A percentile compares a stretch with the other conserved stretches of the same genome.
Conservation (phyloP, 176 grass and related monocot species). For the Bonia amplexicaulis region DNA sequence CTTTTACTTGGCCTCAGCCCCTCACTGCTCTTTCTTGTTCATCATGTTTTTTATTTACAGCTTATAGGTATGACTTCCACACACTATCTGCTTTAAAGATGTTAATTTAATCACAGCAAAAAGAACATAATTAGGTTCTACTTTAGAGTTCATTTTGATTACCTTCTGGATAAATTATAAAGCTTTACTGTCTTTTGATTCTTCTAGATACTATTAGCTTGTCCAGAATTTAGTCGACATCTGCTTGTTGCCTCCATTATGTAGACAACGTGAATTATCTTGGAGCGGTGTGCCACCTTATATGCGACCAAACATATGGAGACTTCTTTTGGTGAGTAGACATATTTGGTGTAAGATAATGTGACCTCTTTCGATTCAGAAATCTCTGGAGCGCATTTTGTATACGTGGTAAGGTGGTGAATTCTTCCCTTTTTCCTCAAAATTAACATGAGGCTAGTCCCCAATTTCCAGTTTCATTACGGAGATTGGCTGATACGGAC, state of each 20-base stretch:
- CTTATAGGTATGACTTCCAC: not conserved
- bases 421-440: no score
- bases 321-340: slow-evolving; percentile 84
- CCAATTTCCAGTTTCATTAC: no score
- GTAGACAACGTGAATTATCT: slow-evolving; percentile 95
- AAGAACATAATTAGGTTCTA: not conserved
- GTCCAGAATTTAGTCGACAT: slow-evolving; percentile 8
- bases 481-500: no score
- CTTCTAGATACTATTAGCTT: not conserved
- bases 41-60: not conserved
- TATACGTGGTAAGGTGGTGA: slow-evolving; percentile 74
- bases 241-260: slow-evolving; percentile 19
- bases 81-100: not conserved
- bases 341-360: not conserved
- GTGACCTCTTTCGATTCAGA: slow-evolving; percentile 49
- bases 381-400: slow-evolving; percentile 85
- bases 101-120: not conserved
- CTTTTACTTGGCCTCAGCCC: not conserved
- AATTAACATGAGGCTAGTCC: no score
- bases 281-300: slow-evolving; percentile 98
- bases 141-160: not conserved
- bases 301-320: slow-evolving; percentile 96
- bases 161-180: not conserved
- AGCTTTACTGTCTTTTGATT: not conserved
- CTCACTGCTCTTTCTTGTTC: not conserved